Base-by-base conservation (phyloP, 768 basidiomycete genomes). In the Tephrocybe sp. region DNA sequence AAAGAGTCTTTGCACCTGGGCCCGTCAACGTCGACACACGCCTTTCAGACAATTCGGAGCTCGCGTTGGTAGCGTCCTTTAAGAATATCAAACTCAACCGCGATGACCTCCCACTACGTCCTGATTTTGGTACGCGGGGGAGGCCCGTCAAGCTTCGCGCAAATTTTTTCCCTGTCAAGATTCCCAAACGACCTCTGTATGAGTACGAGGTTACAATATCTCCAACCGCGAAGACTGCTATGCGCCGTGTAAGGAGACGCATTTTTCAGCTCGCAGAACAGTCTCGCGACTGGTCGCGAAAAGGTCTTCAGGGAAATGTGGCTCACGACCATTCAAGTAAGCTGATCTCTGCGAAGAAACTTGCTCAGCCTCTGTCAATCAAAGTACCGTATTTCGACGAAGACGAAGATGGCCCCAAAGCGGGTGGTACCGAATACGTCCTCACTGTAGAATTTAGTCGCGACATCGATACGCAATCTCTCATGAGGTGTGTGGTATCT, bases 111-210 rank as follows among this genome's bases (percentile, higher is more conserved):
- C 84, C 84, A 13, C 54, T 80, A 9, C 75, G 84, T 18, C 81
- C 82, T 6, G 79, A 72, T 13, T 85, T 75, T 54, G 84, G 85
- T 1, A 79, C 69, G 0, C 55, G 54, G 1, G 84, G 84, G 9
- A 70, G 52, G 30, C 33, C 63, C 9, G 72, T 82, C 57, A 76
- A 69, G 37, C 62, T 88, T 13, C 74, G 87, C 6, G 73, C 84
- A 39, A 89, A 88, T 57, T 86, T 82, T 69, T 87, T 87, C 64
- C 74, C 83, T 0, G 70, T 88, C 22, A 71, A 69, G 40, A 62
- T 80, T 9, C 74, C 75, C 1, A 74, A 77, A 31, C 71, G 69
- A 0, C 64, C 73, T 2, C 57, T 83, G 8, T 81, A 72, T 59
- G 86, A 89, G 49, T 89, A 88, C 58, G 73, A 77, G 49, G 76